Conservation (phyloP, 768 basidiomycete species). For the Daedaleopsis sinensis region DNA sequence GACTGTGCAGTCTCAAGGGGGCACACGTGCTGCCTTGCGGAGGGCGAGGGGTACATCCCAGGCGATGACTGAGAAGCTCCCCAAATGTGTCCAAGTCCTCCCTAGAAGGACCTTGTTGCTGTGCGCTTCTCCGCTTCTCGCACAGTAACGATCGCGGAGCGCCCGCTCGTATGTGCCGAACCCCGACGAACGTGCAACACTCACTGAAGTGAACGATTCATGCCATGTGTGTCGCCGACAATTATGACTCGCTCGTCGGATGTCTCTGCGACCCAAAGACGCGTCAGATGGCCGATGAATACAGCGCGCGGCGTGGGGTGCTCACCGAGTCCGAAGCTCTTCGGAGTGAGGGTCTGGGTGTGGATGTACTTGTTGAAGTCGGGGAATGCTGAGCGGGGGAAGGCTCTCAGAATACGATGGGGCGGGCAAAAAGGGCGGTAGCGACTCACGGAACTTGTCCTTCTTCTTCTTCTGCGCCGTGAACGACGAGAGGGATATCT, state of each 20-base stretch:
- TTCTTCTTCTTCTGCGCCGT: slow-evolving; percentile 16
- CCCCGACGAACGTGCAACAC: slow-evolving; percentile 27
- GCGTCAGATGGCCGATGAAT: not conserved
- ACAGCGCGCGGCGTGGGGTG: not conserved
- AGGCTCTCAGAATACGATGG: slow-evolving; percentile 3
- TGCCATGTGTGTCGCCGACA: slow-evolving; percentile 90
- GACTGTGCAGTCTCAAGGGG: slow-evolving; percentile 3
- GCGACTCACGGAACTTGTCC: slow-evolving; percentile 14
- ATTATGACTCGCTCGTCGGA: slow-evolving; percentile 63
- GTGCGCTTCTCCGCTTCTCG: not conserved
- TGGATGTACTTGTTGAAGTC: slow-evolving; percentile 58
- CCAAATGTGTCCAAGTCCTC: not conserved
- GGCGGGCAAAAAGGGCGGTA: not conserved
- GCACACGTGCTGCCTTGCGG: not conserved
- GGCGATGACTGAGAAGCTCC: not conserved
- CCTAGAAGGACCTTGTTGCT: not conserved
- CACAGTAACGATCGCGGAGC: not conserved
- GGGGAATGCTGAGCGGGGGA: slow-evolving; percentile 41
- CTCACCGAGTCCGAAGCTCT: slow-evolving; percentile 60
- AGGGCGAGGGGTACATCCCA: not conserved
- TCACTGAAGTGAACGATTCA: slow-evolving; percentile 67
- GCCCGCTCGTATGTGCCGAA: not conserved
- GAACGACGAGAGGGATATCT: slow-evolving; percentile 12
- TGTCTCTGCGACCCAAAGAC: slow-evolving; percentile 43
- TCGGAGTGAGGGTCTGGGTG: slow-evolving; percentile 43